A percentile compares a stretch with the other conserved stretches of the same genome.
Conservation (phyloP, 495 filamentous ascomycete genomes). For the Aspergillus cristatus region DNA sequence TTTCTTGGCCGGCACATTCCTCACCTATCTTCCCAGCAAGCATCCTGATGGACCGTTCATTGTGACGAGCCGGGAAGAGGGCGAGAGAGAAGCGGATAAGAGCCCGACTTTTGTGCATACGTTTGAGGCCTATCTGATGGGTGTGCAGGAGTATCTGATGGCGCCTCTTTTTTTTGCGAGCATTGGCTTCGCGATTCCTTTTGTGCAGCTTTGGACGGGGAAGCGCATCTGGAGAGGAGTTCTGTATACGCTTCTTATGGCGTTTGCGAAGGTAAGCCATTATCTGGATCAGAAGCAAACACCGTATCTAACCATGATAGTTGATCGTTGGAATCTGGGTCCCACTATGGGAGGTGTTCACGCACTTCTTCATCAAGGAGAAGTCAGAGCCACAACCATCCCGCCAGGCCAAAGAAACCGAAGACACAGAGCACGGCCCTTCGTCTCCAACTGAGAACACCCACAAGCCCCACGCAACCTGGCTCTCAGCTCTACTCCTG, state of each 20-base stretch:
- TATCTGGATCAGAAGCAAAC: not conserved
- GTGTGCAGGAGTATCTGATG: conserved; percentile 43
- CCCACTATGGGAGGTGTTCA: conserved; percentile 12
- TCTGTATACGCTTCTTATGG: conserved; percentile 59
- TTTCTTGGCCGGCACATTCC: conserved; percentile 51
- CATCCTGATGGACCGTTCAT: conserved; percentile 24
- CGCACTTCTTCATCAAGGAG: not conserved
- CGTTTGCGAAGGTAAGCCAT: conserved; percentile 44
- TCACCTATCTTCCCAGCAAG: conserved; percentile 39
- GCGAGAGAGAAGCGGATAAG: conserved; percentile 32
- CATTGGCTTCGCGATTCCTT: conserved; percentile 69
- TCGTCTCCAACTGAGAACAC: no score
- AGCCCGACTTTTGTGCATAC: conserved; percentile 27
- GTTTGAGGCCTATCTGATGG: conserved; percentile 23
- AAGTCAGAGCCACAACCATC: no score
- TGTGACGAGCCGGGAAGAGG: conserved; percentile 23
- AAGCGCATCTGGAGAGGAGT: conserved; percentile 59
- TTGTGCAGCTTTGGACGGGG: conserved; percentile 53
- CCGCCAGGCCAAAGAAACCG: not conserved
- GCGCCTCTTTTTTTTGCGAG: conserved; percentile 65
- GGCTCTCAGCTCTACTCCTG: conserved; percentile 43
- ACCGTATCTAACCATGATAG: conserved; percentile 5
- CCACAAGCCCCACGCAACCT: conserved; percentile 6
- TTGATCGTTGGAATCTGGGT: conserved; percentile 25
- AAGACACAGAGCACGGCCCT: not conserved